Base-by-base conservation (phyloP, 108 stramenopile genomes). In the Conticribra weissflogii region DNA sequence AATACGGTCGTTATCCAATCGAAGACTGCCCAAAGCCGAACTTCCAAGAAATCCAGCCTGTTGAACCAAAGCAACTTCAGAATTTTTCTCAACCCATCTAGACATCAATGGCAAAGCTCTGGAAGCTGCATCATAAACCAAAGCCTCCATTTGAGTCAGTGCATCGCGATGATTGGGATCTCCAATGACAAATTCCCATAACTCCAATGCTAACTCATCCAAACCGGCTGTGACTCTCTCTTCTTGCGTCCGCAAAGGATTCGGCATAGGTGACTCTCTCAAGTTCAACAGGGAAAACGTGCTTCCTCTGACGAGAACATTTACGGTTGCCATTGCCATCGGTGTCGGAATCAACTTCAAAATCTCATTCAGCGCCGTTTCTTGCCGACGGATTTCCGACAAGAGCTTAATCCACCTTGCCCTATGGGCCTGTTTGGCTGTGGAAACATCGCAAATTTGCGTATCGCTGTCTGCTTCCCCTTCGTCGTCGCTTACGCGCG, bases 381-480 rank as follows among this genome's bases (percentile, higher is more conserved):
- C 71, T 36, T 72, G 59, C 15, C 59, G 41, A 51, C 78, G 78
- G 27, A 79, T 71, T 72, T 79, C 78, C 1, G 78, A 59, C 0
- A 79, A 23, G 0, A 79, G 36, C 22, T 46, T 57, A 44, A 63
- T 63, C 78, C 78, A 79, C 57, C 64, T 58, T 71, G 56, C 9
- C 14, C 50, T 41, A 68, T 79, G 59, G 14, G 58, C 44, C 17
- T 68, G 34, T 18, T 59, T 25, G 0, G 55, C 67, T 1, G 29
- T 55, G 24, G 65, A 69, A 2, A 55, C 33, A 31, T 22, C 49
- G 15, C n/a, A n/a, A n/a, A n/a, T n/a, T n/a, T n/a, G n/a, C n/a
- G n/a, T n/a, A n/a, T n/a, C n/a, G n/a, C n/a, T n/a, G n/a, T n/a
- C n/a, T n/a, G n/a, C 50, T 34, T 64, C 63, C n/a, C 29, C 56